Percentiles rank a stretch among this genome's conserved stretches.
Evolutionary conservation across 2,329 filamentous ascomycete genomes (phyloP).

Genomic region (Didymella keratinophila): DNA sequence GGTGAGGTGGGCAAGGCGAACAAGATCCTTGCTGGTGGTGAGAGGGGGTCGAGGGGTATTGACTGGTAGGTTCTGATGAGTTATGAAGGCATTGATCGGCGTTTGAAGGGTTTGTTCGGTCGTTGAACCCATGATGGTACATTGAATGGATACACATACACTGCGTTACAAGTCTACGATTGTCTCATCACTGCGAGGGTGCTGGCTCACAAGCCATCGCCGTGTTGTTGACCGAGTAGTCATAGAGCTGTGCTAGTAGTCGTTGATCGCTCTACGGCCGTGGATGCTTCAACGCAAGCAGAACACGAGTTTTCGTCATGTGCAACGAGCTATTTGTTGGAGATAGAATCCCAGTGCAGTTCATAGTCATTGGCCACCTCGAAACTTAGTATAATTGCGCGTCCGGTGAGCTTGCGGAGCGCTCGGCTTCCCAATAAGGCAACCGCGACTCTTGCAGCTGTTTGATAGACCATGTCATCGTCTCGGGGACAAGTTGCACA

Average conservation of each 20-base stretch:
- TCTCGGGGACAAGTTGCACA: too few relatives aligned
- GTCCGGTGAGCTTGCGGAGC: not conserved
- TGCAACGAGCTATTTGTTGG: not conserved
- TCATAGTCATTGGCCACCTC: not conserved
- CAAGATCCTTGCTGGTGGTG: constrained; percentile 57
- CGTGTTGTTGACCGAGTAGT: not conserved
- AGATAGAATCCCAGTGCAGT: not conserved
- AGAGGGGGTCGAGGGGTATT: constrained; percentile 53
- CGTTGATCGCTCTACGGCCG: not conserved
- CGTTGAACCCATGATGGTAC: constrained; percentile 6
- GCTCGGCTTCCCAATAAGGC: not conserved
- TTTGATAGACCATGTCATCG: not conserved
- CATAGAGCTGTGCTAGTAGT: not conserved
- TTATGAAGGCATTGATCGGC: constrained; percentile 4
- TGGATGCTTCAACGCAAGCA: not conserved
- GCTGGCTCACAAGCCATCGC: not conserved
- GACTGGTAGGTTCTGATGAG: constrained; percentile 50
- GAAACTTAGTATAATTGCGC: not conserved
- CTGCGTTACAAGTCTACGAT: not conserved
- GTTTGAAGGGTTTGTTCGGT: not conserved
- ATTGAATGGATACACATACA: not conserved
- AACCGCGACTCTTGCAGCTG: not conserved
- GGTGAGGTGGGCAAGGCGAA: constrained; percentile 55
- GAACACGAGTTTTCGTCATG: not conserved
- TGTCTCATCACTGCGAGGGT: not conserved